Conservation (phyloP, 2,329 filamentous ascomycete species). For the Trichoderma sp. region DNA sequence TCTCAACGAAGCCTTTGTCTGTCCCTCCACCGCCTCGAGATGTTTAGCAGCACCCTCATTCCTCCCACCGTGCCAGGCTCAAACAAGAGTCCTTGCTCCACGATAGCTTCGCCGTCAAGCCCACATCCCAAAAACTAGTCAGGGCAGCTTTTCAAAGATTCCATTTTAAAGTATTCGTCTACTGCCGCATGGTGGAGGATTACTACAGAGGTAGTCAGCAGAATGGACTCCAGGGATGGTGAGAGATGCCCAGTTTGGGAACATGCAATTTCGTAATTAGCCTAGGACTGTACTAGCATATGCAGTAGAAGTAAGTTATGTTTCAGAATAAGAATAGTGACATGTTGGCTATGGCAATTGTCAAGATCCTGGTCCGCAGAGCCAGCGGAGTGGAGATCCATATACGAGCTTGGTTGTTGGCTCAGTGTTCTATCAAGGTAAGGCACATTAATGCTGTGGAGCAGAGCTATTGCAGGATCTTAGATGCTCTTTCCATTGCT, state of each 20-base stretch:
- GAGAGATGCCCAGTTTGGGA: neutral
- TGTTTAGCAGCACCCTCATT: neutral
- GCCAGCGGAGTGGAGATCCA: neutral
- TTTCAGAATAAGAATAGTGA: neutral
- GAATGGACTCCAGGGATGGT: neutral
- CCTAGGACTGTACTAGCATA: neutral
- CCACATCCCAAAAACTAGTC: neutral
- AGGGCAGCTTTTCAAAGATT: neutral
- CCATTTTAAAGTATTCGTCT: neutral
- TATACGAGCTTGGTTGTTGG: neutral
- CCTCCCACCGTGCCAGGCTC: neutral
- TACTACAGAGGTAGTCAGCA: neutral
- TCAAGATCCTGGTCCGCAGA: neutral
- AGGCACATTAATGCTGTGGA: neutral
- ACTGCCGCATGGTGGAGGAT: neutral
- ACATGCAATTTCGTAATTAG: neutral
- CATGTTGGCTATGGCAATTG: neutral
- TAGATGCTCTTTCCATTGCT: neutral
- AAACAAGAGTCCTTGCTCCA: neutral
- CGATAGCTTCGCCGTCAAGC: neutral
- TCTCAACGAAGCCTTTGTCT: neutral
- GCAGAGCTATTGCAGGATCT: neutral
- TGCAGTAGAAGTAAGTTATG: neutral
- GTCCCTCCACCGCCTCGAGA: neutral
- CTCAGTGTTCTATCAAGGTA: neutral